Conservation (phyloP, 495 filamentous ascomycete genomes). For the Acidiella bohemica region DNA sequence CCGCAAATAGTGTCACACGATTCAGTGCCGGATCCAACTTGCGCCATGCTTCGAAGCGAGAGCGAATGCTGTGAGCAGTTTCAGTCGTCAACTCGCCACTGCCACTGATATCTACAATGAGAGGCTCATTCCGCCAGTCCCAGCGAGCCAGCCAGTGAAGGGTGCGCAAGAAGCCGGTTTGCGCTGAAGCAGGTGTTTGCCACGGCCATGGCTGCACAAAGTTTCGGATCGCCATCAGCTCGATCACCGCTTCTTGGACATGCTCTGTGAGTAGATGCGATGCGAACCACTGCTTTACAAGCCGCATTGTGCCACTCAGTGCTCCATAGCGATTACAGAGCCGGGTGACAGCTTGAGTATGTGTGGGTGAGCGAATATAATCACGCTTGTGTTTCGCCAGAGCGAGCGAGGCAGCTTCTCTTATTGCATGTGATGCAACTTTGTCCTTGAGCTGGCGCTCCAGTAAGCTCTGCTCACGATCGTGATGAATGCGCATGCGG, state of each 20-base stretch:
- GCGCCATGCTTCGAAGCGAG: slow-evolving; percentile 64
- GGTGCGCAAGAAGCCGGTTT: slow-evolving; percentile 68
- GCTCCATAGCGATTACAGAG: slow-evolving; percentile 69
- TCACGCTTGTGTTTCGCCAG: slow-evolving; percentile 56
- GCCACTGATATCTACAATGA: slow-evolving; percentile 57
- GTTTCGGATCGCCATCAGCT: slow-evolving; percentile 57
- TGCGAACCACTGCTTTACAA: slow-evolving; percentile 81
- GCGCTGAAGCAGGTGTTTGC: slow-evolving; percentile 60
- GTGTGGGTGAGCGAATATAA: slow-evolving; percentile 59
- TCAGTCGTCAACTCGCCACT: slow-evolving; percentile 32
- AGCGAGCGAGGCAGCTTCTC: slow-evolving; percentile 47
- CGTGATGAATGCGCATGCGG: slow-evolving; percentile 59
- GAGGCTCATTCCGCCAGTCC: slow-evolving; percentile 78
- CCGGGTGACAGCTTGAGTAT: slow-evolving; percentile 65
- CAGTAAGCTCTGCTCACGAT: slow-evolving; percentile 70
- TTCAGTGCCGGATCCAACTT: slow-evolving; percentile 83
- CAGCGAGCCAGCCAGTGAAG: slow-evolving; percentile 64
- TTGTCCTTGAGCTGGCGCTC: slow-evolving; percentile 67
- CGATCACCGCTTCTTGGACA: slow-evolving; percentile 65
- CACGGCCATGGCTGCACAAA: slow-evolving; percentile 81
- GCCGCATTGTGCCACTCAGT: slow-evolving; percentile 71
- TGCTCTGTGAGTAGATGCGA: slow-evolving; percentile 65
- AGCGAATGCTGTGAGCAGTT: slow-evolving; percentile 48
- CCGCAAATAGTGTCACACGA: slow-evolving; percentile 64
- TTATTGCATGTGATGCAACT: slow-evolving; percentile 40